Base-by-base conservation (phyloP, 768 basidiomycete species). In the Lentinus brumalis region DNA sequence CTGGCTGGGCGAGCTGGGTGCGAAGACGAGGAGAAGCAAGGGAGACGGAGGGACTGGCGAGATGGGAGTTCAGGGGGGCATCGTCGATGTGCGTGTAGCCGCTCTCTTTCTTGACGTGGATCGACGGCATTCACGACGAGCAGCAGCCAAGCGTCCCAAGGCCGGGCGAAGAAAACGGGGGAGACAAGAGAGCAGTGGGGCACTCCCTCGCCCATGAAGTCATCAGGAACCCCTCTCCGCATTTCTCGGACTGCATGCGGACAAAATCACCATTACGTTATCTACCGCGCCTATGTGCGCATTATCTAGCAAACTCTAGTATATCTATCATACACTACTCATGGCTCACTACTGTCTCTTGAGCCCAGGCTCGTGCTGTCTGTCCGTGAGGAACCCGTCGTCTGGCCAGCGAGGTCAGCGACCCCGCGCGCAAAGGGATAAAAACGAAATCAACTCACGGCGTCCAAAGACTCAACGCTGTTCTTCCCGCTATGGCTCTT, bases 121-220 rank as follows among this genome's bases (percentile, higher is more conserved):
- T 75, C 42, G 83, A 84, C 40, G 82, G 81, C 81, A 83, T 83
- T 31, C 53, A 53, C 58, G 39, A 46, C 41, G 50, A 32, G 55
- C 15, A 11, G 59, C 47, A 38, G 30, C 42, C 16, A 30, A 41
- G 46, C 18, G 18, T 52, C 31, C 18, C 60, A 32, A 35, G 53
- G 29, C 39, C 38, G 39, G 57, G 54, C 39, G 53, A 53, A 44
- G 46, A 39, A 21, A 42, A 42, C 12, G 41, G 49, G 21, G 51
- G 35, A 41, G 32, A 63, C 31, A 49, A 53, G 57, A 29, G 32
- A 39, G 57, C 14, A n/a, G 57, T 31, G 32, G 47, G 49, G 41
- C 11, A 9, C 11, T 12, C n/a, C 4, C 41, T 40, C 39, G 39
- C 21, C 6, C 35, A 35, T 35, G 35, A 35, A 35, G 35, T 35